A percentile compares a stretch with the other conserved stretches of the same genome.
These are phyloP conservation scores for Zostera marina DNA, from an alignment of 116 monocot species.

Conservation along the genomic window DNA sequence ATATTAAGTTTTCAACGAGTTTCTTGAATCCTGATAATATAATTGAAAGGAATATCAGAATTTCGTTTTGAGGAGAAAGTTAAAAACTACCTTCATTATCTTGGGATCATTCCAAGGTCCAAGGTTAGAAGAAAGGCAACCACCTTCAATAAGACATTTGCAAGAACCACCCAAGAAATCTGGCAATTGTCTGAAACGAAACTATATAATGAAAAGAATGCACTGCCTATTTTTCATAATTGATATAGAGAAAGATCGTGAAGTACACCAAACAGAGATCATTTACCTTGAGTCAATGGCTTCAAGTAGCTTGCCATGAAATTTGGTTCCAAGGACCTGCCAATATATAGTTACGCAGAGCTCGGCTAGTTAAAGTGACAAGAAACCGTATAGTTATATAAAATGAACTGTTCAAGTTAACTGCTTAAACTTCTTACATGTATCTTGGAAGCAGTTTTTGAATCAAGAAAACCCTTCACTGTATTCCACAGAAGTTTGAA, in stretches of 20 bases:
- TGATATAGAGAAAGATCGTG: neutral
- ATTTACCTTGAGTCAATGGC: conserved; percentile 18
- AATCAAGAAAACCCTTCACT: conserved; percentile 19
- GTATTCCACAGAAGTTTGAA: conserved; percentile 24
- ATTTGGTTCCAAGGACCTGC: conserved; percentile 20
- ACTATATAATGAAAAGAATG: neutral
- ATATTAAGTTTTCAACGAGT: conserved; percentile 11
- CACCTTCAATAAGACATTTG: conserved; percentile 48
- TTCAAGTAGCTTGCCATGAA: conserved; percentile 20
- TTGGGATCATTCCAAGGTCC: conserved; percentile 92
- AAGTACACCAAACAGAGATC: neutral
- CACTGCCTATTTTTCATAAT: neutral
- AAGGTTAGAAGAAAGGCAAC: conserved; percentile 69
- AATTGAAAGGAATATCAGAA: too few relatives aligned
- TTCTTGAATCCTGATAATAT: neutral
- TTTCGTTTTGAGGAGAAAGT: too few relatives aligned
- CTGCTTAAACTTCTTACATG: conserved; percentile 13
- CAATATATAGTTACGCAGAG: neutral
- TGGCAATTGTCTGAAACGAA: conserved; percentile 57
- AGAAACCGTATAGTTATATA: neutral
- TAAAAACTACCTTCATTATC: conserved; percentile 53
- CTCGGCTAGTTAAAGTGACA: neutral
- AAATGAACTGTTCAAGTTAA: too few relatives aligned
- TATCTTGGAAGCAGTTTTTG: conserved; percentile 18
- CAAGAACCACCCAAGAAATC: conserved; percentile 82